Percentiles rank a stretch among this genome's conserved stretches.
Evolutionary conservation across 345 rosid genomes (phyloP).

Genomic region (Syzygium grande): DNA sequence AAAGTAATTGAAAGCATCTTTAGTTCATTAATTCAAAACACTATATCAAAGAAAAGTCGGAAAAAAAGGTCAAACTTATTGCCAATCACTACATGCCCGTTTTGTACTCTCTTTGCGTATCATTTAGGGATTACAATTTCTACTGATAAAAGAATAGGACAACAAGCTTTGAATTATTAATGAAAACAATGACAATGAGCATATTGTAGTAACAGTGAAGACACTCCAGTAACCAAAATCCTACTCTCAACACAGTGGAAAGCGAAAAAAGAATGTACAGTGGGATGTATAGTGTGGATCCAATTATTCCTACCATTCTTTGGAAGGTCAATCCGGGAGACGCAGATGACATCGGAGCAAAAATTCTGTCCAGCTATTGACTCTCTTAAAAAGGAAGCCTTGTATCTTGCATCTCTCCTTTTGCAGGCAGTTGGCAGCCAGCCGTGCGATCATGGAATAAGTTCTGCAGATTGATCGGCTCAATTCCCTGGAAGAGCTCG

Average conservation of each 20-base stretch:
- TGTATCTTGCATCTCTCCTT: not conserved
- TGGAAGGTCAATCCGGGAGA: not conserved
- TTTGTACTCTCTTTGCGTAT: not conserved
- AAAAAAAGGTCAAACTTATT: not conserved
- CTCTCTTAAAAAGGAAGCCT: not conserved
- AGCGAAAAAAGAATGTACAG: too few species aligned
- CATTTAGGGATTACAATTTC: not conserved
- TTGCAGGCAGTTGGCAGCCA: slow-evolving; percentile 3
- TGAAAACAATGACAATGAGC: too few species aligned
- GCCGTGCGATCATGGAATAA: slow-evolving; percentile 2
- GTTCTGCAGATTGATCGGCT: slow-evolving; percentile 3
- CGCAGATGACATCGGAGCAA: not conserved
- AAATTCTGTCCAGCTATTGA: not conserved
- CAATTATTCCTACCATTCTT: not conserved
- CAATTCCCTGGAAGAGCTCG: not conserved
- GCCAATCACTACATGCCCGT: not conserved
- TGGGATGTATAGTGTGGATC: not conserved
- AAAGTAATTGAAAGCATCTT: not conserved
- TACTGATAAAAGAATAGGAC: not conserved
- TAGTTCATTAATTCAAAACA: not conserved
- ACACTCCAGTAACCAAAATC: too few species aligned
- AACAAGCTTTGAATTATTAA: not conserved
- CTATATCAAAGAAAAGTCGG: not conserved
- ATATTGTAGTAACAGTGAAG: too few species aligned
- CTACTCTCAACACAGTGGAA: too few species aligned